phyloP scores from a whole-genome alignment of 495 filamentous ascomycete species.

The Aspergillus olivimuriae region DNA sequence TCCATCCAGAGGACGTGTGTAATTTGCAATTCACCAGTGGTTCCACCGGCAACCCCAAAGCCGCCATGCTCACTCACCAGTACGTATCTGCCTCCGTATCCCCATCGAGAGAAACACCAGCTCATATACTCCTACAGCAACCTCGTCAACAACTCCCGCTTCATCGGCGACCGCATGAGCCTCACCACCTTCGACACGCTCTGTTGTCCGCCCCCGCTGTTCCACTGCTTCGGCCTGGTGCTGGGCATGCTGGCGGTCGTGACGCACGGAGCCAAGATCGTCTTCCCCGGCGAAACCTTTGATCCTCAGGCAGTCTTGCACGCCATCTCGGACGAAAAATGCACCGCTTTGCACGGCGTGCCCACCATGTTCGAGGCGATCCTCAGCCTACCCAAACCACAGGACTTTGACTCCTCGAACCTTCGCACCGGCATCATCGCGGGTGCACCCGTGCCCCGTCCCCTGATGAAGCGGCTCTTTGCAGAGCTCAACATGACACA shows the following conservation, averaged over 20 bases:
- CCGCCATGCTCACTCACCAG: slow-evolving; percentile 70
- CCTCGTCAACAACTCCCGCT: slow-evolving; percentile 62
- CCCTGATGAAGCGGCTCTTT: slow-evolving; percentile 58
- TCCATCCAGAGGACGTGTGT: slow-evolving; percentile 56
- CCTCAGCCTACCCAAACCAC: slow-evolving; percentile 45
- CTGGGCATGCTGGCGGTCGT: slow-evolving; percentile 61
- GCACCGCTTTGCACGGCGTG: slow-evolving; percentile 65
- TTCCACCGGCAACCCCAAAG: slow-evolving; percentile 65
- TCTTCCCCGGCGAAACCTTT: slow-evolving; percentile 61
- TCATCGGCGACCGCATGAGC: slow-evolving; percentile 63
- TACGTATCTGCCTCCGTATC: no score
- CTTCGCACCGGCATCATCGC: slow-evolving; percentile 64
- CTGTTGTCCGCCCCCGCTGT: slow-evolving; percentile 65
- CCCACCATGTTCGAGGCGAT: slow-evolving; percentile 69
- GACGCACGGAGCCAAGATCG: slow-evolving; percentile 60
- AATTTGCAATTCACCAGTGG: slow-evolving; percentile 69
- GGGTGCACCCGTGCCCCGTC: slow-evolving; percentile 57
- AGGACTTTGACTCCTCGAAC: slow-evolving; percentile 38
- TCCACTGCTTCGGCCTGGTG: slow-evolving; percentile 71
- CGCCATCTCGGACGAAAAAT: slow-evolving; percentile 55
- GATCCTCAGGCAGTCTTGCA: slow-evolving; percentile 50
- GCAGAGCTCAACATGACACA: slow-evolving; percentile 57
- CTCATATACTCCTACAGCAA: slow-evolving; percentile 36
- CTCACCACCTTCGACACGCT: slow-evolving; percentile 56
- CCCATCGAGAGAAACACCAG: slow-evolving; percentile 2